phyloP scores from a whole-genome alignment of 2,329 filamentous ascomycete species.

The Neonectria punicea region DNA sequence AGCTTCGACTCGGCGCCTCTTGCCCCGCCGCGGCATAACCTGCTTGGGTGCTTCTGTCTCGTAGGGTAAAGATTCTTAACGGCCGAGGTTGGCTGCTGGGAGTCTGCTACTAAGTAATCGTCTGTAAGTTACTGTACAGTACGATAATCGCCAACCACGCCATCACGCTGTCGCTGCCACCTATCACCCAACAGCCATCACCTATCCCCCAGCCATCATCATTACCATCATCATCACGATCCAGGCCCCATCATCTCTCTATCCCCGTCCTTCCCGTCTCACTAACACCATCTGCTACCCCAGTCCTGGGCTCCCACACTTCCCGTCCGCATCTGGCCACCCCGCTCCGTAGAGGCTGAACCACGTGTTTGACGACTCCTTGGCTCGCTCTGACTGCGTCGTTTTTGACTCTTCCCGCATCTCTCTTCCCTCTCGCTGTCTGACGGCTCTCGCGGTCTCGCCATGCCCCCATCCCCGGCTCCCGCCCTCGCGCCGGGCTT shows the following conservation, averaged over 20 bases:
- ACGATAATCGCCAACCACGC: neutral
- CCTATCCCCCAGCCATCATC: neutral
- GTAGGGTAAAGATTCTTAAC: neutral
- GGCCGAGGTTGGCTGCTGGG: neutral
- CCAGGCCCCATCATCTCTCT: constrained; percentile 2
- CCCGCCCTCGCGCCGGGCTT: neutral
- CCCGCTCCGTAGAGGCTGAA: constrained; percentile 32
- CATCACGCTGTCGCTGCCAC: neutral
- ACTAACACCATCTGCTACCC: constrained; percentile 19
- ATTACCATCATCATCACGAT: neutral
- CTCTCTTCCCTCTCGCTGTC: constrained; percentile 10
- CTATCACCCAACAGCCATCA: neutral
- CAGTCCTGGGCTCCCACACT: constrained; percentile 14
- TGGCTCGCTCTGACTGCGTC: constrained; percentile 11
- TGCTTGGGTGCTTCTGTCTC: neutral
- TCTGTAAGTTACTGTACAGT: neutral
- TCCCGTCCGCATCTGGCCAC: neutral
- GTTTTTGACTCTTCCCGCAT: constrained; percentile 7
- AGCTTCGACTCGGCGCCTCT: neutral
- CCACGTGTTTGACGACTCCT: constrained; percentile 36
- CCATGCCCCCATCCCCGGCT: neutral
- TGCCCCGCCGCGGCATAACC: neutral
- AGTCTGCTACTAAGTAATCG: no score
- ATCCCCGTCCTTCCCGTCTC: constrained; percentile 7
- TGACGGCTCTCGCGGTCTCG: neutral